A percentile compares a stretch with the other conserved stretches of the same genome.
These are phyloP conservation scores for Pleurotus tuber-regium DNA, from an alignment of 768 basidiomycete species.

Conservation along the genomic window DNA sequence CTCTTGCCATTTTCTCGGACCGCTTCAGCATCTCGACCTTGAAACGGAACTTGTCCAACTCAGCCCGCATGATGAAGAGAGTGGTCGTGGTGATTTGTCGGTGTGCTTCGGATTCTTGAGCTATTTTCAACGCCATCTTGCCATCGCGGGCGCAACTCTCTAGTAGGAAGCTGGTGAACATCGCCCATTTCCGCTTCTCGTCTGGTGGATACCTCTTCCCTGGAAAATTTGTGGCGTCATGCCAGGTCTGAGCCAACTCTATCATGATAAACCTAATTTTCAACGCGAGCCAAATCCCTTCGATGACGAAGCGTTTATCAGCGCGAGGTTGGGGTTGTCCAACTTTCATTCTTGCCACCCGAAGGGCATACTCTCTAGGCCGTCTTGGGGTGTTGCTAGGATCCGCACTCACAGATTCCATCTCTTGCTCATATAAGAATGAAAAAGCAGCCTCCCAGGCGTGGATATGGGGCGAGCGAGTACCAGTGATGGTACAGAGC, in stretches of 20 bases:
- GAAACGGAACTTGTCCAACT: conserved; percentile 51
- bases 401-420: conserved; percentile 29
- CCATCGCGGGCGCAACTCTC: conserved; percentile 46
- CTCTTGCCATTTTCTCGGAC: conserved; percentile 21
- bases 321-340: conserved; percentile 58
- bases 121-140: conserved; percentile 41
- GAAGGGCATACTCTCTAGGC: conserved; percentile 50
- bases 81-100: conserved; percentile 48
- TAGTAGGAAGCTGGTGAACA: conserved; percentile 45
- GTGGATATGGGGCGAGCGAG: conserved; percentile 51
- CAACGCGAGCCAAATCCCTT: conserved; percentile 56
- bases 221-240: conserved; percentile 28
- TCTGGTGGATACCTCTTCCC: conserved; percentile 24
- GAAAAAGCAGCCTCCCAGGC: conserved; percentile 65
- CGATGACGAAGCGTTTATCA: conserved; percentile 57
- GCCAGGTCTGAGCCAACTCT: conserved; percentile 40
- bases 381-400: conserved; percentile 33
- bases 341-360: conserved; percentile 46
- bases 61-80: conserved; percentile 41
- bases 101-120: conserved; percentile 46
- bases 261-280: conserved; percentile 50
- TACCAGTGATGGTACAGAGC: conserved; percentile 37
- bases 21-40: conserved; percentile 33
- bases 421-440: conserved; percentile 46
- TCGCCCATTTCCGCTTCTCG: conserved; percentile 42